Base-by-base conservation (phyloP, 306 rosid species). In the Ochetophila trinervis region DNA sequence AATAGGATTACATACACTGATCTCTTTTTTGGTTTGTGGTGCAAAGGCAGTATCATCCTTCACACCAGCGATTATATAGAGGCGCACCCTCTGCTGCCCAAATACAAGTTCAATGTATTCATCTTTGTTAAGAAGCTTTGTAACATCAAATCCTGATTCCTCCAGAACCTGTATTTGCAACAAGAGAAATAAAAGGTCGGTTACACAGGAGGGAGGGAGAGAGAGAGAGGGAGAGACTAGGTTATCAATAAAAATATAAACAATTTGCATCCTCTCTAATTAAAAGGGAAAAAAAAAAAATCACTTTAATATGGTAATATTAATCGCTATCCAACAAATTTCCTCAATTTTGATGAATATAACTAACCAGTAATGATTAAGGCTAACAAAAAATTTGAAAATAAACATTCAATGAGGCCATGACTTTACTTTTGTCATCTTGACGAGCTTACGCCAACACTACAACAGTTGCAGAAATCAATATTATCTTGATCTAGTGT, bases 81-180 rank as follows among this genome's bases (percentile, higher is more conserved):
- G 96, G 27, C 97, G 85, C 79, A 93, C 98, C 76, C 98, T 82
- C 78, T 93, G 98, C 36, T 87, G 97, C 74, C 98, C 97, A 83
- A 84, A 89, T 75, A 82, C 81, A 57, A 42, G 71, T 76, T 93
- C 98, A 74, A 89, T 82, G 79, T 62, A 84, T 49, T 93, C 96
- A 51, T 93, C 94, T 74, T 81, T 84, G 45, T 82, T 78, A 23
- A 91, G 89, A 66, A 85, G 84, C 30, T 74, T 74, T 64, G 95
- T 53, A 69, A 89, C 86, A 81, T 93, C 90, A 76, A 93, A 93
- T 70, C 98, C 98, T 19, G 98, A 89, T 86, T 93, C 97, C 80
- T 93, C 98, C 85, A 79, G 73, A 72, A 92, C 96, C 98, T 92
- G 80, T 77, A 76, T 70, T 83, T 53, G 69, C 57, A 76, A 70